Conservation (phyloP, 2,329 filamentous ascomycete genomes). For the Didymella arachidicola region DNA sequence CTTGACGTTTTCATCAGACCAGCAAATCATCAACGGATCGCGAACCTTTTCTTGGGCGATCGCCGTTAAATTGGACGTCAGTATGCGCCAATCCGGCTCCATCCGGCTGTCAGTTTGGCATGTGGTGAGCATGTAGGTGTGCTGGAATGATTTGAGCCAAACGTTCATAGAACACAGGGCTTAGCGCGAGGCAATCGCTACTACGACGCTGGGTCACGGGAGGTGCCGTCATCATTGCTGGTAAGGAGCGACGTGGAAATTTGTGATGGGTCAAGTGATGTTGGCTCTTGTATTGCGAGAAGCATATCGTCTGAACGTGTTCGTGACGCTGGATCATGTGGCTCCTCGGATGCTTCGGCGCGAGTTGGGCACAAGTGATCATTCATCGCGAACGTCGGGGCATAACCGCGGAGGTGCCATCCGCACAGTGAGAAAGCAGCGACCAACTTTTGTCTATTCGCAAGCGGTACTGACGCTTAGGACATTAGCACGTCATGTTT, state of each 20-base stretch:
- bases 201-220: constrained; percentile 1
- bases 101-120: constrained; percentile 7
- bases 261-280: constrained; percentile 1
- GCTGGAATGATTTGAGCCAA: not conserved
- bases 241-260: not conserved
- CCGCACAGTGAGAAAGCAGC: not conserved
- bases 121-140: constrained; percentile 4
- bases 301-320: not conserved
- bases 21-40: not conserved
- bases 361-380: not conserved
- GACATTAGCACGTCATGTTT: constrained; percentile 1
- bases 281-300: not conserved
- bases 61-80: not conserved
- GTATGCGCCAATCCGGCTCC: constrained; percentile 2
- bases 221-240: constrained; percentile 3
- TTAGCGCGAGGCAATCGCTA: constrained; percentile 8
- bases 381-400: not conserved
- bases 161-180: not conserved
- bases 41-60: not conserved
- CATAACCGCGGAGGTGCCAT: not conserved
- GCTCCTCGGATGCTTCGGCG: not conserved
- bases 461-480: not conserved
- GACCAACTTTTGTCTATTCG: not conserved
- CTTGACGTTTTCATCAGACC: not conserved
- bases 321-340: not conserved